Evolutionary conservation across 2,329 filamentous ascomycete species (phyloP).

Genomic region (Triangularia verruculosa): DNA sequence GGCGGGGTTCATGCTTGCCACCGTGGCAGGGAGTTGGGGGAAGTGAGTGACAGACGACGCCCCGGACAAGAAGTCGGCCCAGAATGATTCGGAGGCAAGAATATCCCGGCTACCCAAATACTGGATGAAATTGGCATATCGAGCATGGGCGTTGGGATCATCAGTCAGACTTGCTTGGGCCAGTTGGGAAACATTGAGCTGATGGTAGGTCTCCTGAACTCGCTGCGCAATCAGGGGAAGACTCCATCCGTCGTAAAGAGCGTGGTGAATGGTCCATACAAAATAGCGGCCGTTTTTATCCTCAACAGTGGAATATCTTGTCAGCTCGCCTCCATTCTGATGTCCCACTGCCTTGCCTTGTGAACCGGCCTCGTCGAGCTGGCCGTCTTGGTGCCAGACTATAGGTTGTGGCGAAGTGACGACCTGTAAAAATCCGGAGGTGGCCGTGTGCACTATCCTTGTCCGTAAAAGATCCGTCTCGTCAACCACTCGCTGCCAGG

Average conservation of each 20-base stretch:
- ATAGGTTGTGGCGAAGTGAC: conserved; percentile 20
- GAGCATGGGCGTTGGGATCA: neutral
- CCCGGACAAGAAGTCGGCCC: conserved; percentile 33
- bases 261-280: conserved; percentile 40
- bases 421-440: conserved; percentile 22
- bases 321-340: conserved; percentile 22
- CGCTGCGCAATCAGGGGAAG: conserved; percentile 30
- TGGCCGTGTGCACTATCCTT: conserved; percentile 21
- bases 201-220: conserved; percentile 23
- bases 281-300: conserved; percentile 10
- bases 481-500: conserved; percentile 29
- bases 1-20: neutral
- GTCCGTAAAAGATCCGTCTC: conserved; percentile 25
- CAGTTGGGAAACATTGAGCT: neutral
- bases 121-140: conserved; percentile 25
- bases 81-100: conserved; percentile 39
- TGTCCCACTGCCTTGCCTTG: conserved; percentile 17
- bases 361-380: conserved; percentile 18
- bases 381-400: conserved; percentile 19
- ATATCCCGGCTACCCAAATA: conserved; percentile 24
- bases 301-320: conserved; percentile 21
- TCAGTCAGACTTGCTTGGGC: neutral
- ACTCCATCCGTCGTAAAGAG: conserved; percentile 50
- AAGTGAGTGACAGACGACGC: conserved; percentile 35
- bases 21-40: conserved; percentile 30